Evolutionary conservation across 345 rosid genomes (phyloP).

Genomic region (Eucalyptus paniculata): DNA sequence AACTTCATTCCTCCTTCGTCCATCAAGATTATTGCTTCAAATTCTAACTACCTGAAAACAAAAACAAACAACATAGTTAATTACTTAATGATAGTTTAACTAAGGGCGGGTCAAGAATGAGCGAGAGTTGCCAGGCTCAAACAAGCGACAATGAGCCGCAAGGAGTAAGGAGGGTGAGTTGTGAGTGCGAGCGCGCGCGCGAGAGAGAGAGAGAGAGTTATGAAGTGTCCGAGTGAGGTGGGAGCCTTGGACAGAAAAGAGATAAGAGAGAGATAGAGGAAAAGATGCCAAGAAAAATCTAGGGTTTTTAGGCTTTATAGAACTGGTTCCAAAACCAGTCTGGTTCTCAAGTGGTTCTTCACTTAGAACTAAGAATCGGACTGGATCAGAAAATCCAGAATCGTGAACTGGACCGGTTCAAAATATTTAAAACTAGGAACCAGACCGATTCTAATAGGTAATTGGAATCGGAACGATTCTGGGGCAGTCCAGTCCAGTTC

Average conservation of each 20-base stretch:
- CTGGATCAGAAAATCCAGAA: rapidly evolving
- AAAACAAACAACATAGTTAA: not conserved
- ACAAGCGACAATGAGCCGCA: not conserved
- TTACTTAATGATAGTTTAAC: not conserved
- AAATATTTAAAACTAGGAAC: too few relatives aligned
- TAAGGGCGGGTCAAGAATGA: rapidly evolving
- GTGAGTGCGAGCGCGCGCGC: rapidly evolving
- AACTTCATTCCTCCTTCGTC: not conserved
- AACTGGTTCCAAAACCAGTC: not conserved
- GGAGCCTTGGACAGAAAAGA: not conserved
- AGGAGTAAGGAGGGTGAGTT: not conserved
- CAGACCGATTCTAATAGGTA: not conserved
- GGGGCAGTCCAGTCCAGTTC: rapidly evolving
- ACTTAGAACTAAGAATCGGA: not conserved
- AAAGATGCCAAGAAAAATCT: not conserved
- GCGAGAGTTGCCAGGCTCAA: not conserved
- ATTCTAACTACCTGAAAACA: not conserved
- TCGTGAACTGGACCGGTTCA: not conserved
- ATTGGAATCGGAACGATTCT: rapidly evolving
- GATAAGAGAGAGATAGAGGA: not conserved
- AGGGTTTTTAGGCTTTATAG: not conserved
- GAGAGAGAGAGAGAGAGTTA: not conserved
- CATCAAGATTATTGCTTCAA: not conserved
- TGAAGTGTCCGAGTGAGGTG: not conserved
- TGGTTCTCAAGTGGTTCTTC: rapidly evolving